Evolutionary conservation across 495 filamentous ascomycete genomes (phyloP), one percentile per base, ranked within the genome.

Genomic region (Penicilliopsis zonata): DNA sequence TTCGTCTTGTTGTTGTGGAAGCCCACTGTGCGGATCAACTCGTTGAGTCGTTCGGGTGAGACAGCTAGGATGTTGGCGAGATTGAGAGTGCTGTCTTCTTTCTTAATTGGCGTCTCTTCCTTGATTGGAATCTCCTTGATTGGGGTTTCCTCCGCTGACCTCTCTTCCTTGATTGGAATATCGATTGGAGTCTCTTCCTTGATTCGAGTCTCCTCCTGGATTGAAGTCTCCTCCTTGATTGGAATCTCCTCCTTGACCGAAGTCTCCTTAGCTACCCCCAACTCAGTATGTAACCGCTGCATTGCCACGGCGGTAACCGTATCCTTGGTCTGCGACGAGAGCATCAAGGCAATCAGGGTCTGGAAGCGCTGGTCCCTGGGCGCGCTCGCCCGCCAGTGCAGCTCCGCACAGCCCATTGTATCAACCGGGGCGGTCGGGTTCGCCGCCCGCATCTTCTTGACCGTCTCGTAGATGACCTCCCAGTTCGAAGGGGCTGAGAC

Each of bases 1-100:
- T 69, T 78, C 18, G 92, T 92, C 57, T 95, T 94, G 57, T 86
- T 92, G 46, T 94, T 94, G 57, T 95, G 88, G 50, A 96, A 96
- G 17, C 92, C 90, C 23, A 95, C 80, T 31, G 75, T 74, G 39
- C 66, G 61, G 38, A 98, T 96, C 38, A 96, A 47, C 38, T 76
- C 62, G 50, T 95, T 87, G 30, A 98, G 68, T 6, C 57, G 53
- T 13, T 59, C 63, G 3, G 84, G 73, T 5, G 79, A 62, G 1
- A 85, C 76, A 4, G 75, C 72, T 1, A 95, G 66, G 24, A 96
- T 76, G 35, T 85, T 85, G 31, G 82, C 68, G 16, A 98, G 63
- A 34, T 69, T 92, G 17, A 96, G 61, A 0, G 57, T 62, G 44
- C 63, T 65, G 35, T 61, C 59, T 10, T 10, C 6, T 31, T 55